These are phyloP conservation scores for Graphilbum sp. DNA, from an alignment of 2,329 filamentous ascomycete genomes.

Conservation along the genomic window DNA sequence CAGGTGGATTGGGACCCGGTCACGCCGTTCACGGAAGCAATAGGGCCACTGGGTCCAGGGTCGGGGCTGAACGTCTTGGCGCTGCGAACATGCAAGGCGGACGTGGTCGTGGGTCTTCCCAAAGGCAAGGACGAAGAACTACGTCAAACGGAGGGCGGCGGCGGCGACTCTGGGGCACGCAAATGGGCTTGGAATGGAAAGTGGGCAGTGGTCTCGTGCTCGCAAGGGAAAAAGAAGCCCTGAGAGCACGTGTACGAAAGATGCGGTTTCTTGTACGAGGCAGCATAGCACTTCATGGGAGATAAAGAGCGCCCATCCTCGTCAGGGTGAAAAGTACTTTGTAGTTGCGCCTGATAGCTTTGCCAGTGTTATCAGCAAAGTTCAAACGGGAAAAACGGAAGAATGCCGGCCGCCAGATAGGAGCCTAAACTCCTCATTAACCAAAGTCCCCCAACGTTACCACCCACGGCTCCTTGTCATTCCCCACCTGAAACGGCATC, in stretches of 20 bases:
- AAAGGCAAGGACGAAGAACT: slow-evolving; percentile 68
- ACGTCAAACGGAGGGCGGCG: slow-evolving; percentile 48
- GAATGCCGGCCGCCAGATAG: too few species aligned
- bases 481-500: too few species aligned
- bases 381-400: too few species aligned
- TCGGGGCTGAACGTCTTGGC: slow-evolving; percentile 77
- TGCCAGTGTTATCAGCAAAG: too few species aligned
- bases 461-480: too few species aligned
- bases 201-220: slow-evolving; percentile 88
- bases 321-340: too few species aligned
- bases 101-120: slow-evolving; percentile 81
- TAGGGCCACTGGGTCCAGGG: slow-evolving; percentile 68
- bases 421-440: too few species aligned
- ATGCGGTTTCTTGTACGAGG: neutral
- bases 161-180: slow-evolving; percentile 51
- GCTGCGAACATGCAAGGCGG: slow-evolving; percentile 88
- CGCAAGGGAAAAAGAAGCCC: slow-evolving; percentile 30
- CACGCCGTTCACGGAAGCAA: slow-evolving; percentile 68
- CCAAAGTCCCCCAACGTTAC: too few species aligned
- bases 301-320: too few species aligned
- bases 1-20: slow-evolving; percentile 70
- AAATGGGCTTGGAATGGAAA: slow-evolving; percentile 95
- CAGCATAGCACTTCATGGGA: too few species aligned
- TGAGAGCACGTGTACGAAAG: neutral
- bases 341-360: too few species aligned